Conservation (phyloP, 2,329 filamentous ascomycete genomes). For the Bipolaris zeicola region DNA sequence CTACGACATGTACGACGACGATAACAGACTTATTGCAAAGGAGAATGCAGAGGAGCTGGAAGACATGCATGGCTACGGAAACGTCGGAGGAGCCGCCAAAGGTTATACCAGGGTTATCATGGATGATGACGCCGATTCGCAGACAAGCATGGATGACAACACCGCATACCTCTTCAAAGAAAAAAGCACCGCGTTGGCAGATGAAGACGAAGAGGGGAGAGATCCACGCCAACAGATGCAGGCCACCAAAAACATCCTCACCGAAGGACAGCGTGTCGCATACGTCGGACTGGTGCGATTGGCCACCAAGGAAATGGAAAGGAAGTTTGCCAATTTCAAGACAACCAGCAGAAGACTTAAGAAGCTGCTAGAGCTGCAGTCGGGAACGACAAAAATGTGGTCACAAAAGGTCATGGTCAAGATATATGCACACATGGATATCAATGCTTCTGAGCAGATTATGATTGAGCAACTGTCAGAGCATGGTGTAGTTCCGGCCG, state of each 20-base stretch:
- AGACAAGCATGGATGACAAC: constrained; percentile 96
- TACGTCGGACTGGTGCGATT: constrained; percentile 91
- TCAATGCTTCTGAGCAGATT: constrained; percentile 85
- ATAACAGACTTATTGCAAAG: constrained; percentile 82
- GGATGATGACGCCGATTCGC: constrained; percentile 92
- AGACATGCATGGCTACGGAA: constrained; percentile 72
- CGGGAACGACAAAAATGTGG: constrained; percentile 92
- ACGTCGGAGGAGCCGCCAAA: constrained; percentile 86
- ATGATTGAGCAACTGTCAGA: constrained; percentile 98
- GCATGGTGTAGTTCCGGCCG: constrained; percentile 83
- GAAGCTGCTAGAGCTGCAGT: constrained; percentile 71
- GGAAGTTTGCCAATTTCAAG: constrained; percentile 67
- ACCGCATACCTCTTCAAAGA: constrained; percentile 94
- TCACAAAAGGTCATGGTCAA: constrained; percentile 97
- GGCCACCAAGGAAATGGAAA: constrained; percentile 77
- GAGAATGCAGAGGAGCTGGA: constrained; percentile 74
- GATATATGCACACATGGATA: constrained; percentile 95
- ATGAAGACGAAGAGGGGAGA: constrained; percentile 75
- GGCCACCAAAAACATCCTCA: constrained; percentile 92
- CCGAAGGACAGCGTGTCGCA: constrained; percentile 92
- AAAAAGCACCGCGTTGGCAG: constrained; percentile 62
- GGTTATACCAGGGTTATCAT: constrained; percentile 95
- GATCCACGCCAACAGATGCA: constrained; percentile 91
- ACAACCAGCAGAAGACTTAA: constrained; percentile 68
- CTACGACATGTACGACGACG: constrained; percentile 95